A percentile compares a stretch with the other conserved stretches of the same genome.
Evolutionary conservation across 1,139 yeast species (phyloP).

Genomic region (Yamadazyma sp.): DNA sequence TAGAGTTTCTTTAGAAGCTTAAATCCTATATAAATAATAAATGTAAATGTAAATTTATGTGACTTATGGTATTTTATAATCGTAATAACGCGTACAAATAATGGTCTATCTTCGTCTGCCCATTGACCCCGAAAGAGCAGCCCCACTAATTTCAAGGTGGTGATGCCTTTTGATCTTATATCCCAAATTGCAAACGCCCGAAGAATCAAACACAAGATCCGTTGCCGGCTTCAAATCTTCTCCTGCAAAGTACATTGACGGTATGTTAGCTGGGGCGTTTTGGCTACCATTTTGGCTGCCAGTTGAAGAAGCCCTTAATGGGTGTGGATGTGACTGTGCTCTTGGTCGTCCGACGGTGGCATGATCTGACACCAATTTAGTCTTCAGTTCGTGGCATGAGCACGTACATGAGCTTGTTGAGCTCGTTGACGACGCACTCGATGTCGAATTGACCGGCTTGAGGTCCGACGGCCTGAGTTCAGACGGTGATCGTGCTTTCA

Average conservation of each 20-base stretch:
- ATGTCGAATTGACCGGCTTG: neutral
- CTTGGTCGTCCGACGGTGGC: constrained; percentile 3
- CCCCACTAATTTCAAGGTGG: constrained; percentile 41
- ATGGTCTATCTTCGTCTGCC: constrained; percentile 17
- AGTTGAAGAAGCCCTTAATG: constrained; percentile 5
- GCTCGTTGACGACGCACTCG: constrained; percentile 3
- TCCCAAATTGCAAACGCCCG: constrained; percentile 45
- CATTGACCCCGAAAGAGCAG: constrained; percentile 28
- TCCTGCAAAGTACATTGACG: constrained; percentile 11
- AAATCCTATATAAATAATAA: constrained; percentile 28
- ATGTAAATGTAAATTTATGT: constrained; percentile 14
- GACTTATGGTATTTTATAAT: neutral
- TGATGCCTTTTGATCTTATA: constrained; percentile 46
- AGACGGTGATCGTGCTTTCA: no score
- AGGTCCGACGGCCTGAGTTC: no score
- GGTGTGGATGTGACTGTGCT: constrained; percentile 8
- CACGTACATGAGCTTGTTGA: constrained; percentile 6
- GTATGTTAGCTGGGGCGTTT: no score
- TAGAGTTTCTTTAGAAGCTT: constrained; percentile 97
- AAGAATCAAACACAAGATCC: constrained; percentile 26
- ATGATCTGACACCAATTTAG: neutral
- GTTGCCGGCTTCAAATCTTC: constrained; percentile 12
- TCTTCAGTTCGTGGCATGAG: constrained; percentile 4
- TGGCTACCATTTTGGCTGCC: constrained; percentile 3
- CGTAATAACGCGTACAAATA: no score